Percentiles rank a stretch among this genome's conserved stretches.
Conservation (phyloP, 2,329 filamentous ascomycete genomes). For the Diaporthe citriasiana region DNA sequence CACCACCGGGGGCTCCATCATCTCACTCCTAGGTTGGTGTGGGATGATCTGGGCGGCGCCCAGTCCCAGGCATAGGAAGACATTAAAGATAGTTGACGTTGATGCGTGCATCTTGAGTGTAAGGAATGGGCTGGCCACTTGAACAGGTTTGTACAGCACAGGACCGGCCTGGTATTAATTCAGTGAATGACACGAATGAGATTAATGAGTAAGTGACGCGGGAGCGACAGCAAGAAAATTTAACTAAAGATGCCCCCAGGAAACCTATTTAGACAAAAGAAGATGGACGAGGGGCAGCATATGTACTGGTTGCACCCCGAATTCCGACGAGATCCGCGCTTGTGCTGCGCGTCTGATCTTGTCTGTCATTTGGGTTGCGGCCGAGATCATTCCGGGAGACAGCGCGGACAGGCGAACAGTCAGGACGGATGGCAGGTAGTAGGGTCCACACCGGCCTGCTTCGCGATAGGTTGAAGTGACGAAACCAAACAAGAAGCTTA, state of each 20-base stretch:
- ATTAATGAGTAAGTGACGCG: slow-evolving; percentile 10
- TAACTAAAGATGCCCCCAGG: slow-evolving; percentile 2
- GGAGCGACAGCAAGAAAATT: slow-evolving; percentile 24
- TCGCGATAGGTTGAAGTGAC: slow-evolving; percentile 27
- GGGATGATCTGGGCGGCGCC: slow-evolving; percentile 18
- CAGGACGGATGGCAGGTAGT: slow-evolving; percentile 28
- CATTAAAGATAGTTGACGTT: slow-evolving; percentile 24
- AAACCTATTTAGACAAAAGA: neutral
- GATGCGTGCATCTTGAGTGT: slow-evolving; percentile 22
- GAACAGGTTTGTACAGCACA: slow-evolving; percentile 8
- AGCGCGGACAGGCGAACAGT: slow-evolving; percentile 11
- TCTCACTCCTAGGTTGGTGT: slow-evolving; percentile 6
- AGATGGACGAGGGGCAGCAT: slow-evolving; percentile 14
- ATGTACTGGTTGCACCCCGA: slow-evolving; percentile 29
- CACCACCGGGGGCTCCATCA: neutral
- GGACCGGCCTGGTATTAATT: slow-evolving; percentile 11
- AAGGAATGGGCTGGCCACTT: slow-evolving; percentile 21
- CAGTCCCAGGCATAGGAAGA: slow-evolving; percentile 12
- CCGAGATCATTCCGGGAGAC: slow-evolving; percentile 30
- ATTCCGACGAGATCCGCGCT: slow-evolving; percentile 27
- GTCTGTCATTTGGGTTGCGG: slow-evolving; percentile 13
- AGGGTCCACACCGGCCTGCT: slow-evolving; percentile 16
- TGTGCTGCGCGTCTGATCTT: slow-evolving; percentile 22
- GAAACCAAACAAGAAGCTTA: slow-evolving; percentile 34
- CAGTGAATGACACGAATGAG: slow-evolving; percentile 37